Conservation (phyloP, 306 rosid genomes). For the Cyamopsis tetragonoloba region DNA sequence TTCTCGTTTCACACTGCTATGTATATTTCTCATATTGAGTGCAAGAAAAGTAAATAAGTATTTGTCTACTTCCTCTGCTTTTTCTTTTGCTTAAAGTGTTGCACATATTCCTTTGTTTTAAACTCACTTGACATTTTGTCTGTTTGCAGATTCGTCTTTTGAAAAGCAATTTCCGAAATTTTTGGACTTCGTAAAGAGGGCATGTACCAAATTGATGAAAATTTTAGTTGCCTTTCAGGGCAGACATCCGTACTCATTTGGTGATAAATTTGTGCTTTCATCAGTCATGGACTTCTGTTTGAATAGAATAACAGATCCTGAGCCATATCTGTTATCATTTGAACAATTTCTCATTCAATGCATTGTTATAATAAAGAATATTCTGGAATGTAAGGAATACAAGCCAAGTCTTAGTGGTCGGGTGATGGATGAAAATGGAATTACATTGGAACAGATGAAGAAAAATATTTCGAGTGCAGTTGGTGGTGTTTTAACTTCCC, state of each 20-base stretch:
- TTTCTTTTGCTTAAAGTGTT: constrained; percentile 7
- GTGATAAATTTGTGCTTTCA: constrained; percentile 83
- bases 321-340: constrained; percentile 61
- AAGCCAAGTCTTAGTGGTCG: constrained; percentile 82
- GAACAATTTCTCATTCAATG: constrained; percentile 94
- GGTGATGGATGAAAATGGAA: constrained; percentile 81
- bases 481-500: constrained; percentile 74
- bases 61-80: constrained; percentile 11
- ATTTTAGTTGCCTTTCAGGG: constrained; percentile 84
- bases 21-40: neutral
- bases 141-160: constrained; percentile 76
- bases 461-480: constrained; percentile 72
- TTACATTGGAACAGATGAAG: constrained; percentile 78
- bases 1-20: neutral
- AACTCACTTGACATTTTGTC: constrained; percentile 17
- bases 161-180: constrained; percentile 64
- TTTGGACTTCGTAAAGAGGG: constrained; percentile 78
- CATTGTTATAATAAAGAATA: constrained; percentile 86
- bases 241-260: constrained; percentile 88
- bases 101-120: constrained; percentile 17
- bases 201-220: constrained; percentile 84
- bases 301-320: constrained; percentile 83
- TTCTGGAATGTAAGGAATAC: constrained; percentile 94
- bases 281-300: constrained; percentile 75
- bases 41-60: neutral